Conservation (phyloP, 2,329 filamentous ascomycete genomes). For the Hysterium pulicare region DNA sequence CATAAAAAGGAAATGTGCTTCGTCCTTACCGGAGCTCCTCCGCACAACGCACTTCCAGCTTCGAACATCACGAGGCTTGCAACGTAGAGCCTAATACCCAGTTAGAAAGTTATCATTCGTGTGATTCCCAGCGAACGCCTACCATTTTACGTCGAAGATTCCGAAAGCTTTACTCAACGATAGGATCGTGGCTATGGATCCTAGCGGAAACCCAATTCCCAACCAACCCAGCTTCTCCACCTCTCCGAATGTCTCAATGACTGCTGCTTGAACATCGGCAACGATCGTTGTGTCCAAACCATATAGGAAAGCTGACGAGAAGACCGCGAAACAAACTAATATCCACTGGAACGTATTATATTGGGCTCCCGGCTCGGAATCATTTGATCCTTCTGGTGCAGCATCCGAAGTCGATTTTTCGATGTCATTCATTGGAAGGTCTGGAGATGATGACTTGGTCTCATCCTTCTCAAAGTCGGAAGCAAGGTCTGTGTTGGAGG, state of each 20-base stretch:
- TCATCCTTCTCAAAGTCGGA: background rate
- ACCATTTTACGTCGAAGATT: slow-evolving; percentile 4
- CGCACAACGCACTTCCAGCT: slow-evolving; percentile 28
- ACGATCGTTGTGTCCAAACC: slow-evolving; percentile 24
- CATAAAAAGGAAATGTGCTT: too few relatives aligned
- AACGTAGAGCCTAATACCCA: slow-evolving; percentile 17
- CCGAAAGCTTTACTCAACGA: slow-evolving; percentile 1
- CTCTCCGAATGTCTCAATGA: slow-evolving; percentile 22
- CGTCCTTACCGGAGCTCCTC: slow-evolving; percentile 24
- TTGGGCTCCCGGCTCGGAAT: slow-evolving; percentile 1
- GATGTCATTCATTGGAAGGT: background rate
- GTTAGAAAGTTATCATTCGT: slow-evolving; percentile 5
- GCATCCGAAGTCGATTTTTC: background rate
- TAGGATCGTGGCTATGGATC: slow-evolving; percentile 10
- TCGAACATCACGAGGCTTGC: slow-evolving; percentile 20
- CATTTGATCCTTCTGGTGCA: background rate
- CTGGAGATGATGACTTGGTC: background rate
- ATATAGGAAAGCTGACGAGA: slow-evolving; percentile 10
- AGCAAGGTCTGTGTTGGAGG: too few relatives aligned
- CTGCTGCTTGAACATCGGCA: slow-evolving; percentile 27
- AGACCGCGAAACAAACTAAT: slow-evolving; percentile 2
- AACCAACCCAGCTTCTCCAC: slow-evolving; percentile 27
- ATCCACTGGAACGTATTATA: slow-evolving; percentile 6
- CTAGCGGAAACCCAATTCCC: slow-evolving; percentile 29
- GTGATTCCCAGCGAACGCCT: background rate